Percentiles rank a stretch among this genome's conserved stretches.
phyloP scores from a whole-genome alignment of 805 yeast species.

The Saturnispora kantuleensis region DNA sequence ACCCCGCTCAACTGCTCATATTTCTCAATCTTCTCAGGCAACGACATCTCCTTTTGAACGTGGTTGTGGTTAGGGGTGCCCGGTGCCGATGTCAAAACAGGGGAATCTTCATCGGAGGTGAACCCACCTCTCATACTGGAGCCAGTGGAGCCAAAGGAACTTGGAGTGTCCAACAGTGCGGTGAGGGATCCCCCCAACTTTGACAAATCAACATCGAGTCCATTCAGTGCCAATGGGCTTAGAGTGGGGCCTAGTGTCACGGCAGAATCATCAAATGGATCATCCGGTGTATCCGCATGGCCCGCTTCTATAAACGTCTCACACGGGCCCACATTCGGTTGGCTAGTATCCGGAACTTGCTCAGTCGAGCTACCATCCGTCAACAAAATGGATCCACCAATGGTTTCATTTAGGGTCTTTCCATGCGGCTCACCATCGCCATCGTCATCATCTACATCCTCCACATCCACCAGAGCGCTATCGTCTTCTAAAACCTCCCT shows the following conservation, averaged over 20 bases:
- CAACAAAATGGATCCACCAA: neutral
- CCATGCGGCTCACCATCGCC: neutral
- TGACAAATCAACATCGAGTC: constrained; percentile 1
- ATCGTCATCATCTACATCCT: neutral
- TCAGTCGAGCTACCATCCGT: too few species aligned
- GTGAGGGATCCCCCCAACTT: constrained; percentile 10
- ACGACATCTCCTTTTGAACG: constrained; percentile 2
- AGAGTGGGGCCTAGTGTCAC: too few species aligned
- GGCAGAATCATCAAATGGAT: too few species aligned
- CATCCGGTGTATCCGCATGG: too few species aligned
- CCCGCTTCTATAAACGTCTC: too few species aligned
- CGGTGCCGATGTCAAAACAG: neutral
- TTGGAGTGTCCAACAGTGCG: constrained; percentile 12
- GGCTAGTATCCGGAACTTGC: too few species aligned
- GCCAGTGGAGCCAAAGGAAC: constrained; percentile 9
- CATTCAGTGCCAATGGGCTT: too few species aligned
- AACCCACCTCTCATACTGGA: neutral
- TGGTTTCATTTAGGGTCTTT: neutral
- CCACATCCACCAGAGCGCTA: neutral
- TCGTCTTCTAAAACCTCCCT: too few species aligned
- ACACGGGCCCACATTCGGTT: too few species aligned
- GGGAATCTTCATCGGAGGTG: neutral
- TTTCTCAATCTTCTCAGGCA: constrained; percentile 22
- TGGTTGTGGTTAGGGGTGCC: neutral
- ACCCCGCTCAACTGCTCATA: constrained; percentile 25